These are phyloP conservation scores for Solanum chiquidenum DNA, from an alignment of 257 asterid genomes.

Conservation along the genomic window DNA sequence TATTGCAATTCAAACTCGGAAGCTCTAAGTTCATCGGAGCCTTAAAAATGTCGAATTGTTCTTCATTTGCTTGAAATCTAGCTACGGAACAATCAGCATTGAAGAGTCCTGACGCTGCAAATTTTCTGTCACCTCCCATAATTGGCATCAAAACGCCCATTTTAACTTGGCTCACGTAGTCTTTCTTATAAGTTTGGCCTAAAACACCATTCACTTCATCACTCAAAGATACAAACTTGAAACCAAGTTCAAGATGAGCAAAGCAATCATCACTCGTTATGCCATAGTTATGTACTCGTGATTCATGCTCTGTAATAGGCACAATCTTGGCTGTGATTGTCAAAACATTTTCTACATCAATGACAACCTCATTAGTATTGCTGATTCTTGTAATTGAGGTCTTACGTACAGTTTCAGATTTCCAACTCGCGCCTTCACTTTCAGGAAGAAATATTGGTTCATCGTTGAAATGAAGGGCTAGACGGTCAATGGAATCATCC, in stretches of 20 bases:
- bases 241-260: neutral
- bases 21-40: neutral
- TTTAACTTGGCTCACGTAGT: neutral
- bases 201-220: neutral
- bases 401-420: neutral
- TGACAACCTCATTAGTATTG: neutral
- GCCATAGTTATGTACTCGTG: neutral
- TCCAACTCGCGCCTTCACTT: neutral
- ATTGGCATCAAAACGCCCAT: neutral
- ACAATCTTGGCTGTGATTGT: neutral
- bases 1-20: neutral
- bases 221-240: neutral
- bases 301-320: neutral
- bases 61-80: neutral
- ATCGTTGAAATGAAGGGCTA: neutral
- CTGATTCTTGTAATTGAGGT: neutral
- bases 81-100: neutral
- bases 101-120: neutral
- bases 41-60: neutral
- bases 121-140: neutral
- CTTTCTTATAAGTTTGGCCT: neutral
- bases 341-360: neutral
- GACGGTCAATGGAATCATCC: constrained; percentile 1
- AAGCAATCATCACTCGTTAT: neutral
- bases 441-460: neutral